These are phyloP conservation scores for Pseudogymnoascus sp. DNA, from an alignment of 2,329 filamentous ascomycete genomes.

Conservation along the genomic window DNA sequence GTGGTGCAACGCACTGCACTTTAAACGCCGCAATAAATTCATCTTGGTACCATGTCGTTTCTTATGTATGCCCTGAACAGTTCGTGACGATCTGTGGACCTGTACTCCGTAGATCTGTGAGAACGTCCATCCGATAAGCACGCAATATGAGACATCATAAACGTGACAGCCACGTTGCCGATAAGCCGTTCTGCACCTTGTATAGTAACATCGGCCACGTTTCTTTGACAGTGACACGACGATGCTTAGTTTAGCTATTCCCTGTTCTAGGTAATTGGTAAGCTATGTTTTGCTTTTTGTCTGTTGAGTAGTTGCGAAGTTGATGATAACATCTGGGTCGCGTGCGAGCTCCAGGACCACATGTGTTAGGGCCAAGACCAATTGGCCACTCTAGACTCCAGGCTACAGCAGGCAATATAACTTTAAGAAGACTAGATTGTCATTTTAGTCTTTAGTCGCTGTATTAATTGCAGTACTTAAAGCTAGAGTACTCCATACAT, in stretches of 20 bases:
- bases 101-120: background rate
- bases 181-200: background rate
- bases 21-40: background rate
- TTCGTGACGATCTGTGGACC: background rate
- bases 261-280: background rate
- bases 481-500: background rate
- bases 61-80: background rate
- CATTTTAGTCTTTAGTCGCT: background rate
- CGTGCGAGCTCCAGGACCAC: background rate
- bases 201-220: background rate
- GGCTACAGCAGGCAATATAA: background rate
- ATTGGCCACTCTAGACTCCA: background rate
- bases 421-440: background rate
- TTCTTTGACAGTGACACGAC: background rate
- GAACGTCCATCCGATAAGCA: background rate
- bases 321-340: background rate
- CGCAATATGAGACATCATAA: conserved; percentile 5
- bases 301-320: background rate
- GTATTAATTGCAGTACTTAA: background rate
- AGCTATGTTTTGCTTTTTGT: background rate
- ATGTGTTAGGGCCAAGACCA: background rate
- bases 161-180: conserved; percentile 1
- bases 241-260: background rate
- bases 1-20: background rate
- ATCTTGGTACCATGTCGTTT: background rate